phyloP scores from a whole-genome alignment of 495 filamentous ascomycete genomes.

The Aspergillus nanangensis region DNA sequence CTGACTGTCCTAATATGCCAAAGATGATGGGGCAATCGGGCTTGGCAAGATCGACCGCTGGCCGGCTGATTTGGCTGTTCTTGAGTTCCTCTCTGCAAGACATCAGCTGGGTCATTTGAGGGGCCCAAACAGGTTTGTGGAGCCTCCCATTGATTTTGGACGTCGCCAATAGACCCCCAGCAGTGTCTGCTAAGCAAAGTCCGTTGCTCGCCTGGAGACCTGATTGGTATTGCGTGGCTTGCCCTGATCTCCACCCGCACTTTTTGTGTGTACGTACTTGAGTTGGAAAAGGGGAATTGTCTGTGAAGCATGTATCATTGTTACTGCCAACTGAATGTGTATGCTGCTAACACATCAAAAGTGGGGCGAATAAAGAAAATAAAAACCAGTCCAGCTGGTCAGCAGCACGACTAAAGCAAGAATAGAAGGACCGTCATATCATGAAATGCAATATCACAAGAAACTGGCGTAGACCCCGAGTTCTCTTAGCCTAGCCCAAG shows the following conservation, averaged over 20 bases:
- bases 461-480: no score
- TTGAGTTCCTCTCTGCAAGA: slow-evolving; percentile 4
- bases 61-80: slow-evolving; percentile 1
- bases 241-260: not conserved
- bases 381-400: no score
- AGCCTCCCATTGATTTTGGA: not conserved
- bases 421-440: no score
- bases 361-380: no score
- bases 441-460: no score
- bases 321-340: no score
- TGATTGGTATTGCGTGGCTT: not conserved
- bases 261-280: not conserved
- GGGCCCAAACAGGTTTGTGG: slow-evolving; percentile 1
- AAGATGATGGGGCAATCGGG: slow-evolving; percentile 23
- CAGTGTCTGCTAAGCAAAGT: not conserved
- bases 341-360: no score
- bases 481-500: no score
- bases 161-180: not conserved
- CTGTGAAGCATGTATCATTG: not conserved
- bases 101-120: not conserved
- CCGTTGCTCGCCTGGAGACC: not conserved
- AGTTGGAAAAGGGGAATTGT: not conserved
- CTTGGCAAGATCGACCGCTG: slow-evolving; percentile 15
- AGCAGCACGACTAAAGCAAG: no score
- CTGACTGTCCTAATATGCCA: no score